Percentiles rank a stretch among this genome's conserved stretches.
Evolutionary conservation across 2,329 filamentous ascomycete genomes (phyloP).

Genomic region (Orbilia ellipsospora): DNA sequence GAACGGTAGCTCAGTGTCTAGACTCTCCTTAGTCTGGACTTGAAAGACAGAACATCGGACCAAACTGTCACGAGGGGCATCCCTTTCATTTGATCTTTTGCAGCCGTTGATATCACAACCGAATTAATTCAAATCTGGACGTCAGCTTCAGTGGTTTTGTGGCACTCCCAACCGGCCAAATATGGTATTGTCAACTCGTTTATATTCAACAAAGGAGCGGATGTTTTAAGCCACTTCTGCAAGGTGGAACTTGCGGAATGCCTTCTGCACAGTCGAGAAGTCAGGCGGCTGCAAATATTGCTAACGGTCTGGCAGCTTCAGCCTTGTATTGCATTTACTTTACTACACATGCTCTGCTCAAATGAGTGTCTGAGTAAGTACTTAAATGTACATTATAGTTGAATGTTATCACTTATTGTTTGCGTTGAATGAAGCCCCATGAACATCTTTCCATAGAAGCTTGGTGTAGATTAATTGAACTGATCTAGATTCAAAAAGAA

Average conservation of each 20-base stretch:
- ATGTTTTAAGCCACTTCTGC: slow-evolving; percentile 17
- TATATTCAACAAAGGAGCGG: slow-evolving; percentile 7
- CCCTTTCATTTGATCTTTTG: slow-evolving; percentile 44
- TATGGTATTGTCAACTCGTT: slow-evolving; percentile 8
- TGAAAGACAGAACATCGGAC: neutral
- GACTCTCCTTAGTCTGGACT: slow-evolving; percentile 18
- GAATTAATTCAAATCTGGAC: slow-evolving; percentile 19
- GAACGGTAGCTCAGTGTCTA: slow-evolving; percentile 28
- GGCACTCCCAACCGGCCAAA: slow-evolving; percentile 23
- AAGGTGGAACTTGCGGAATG: neutral
- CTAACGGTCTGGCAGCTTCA: slow-evolving; percentile 44
- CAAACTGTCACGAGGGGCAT: slow-evolving; percentile 42
- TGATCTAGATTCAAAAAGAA: slow-evolving; percentile 29
- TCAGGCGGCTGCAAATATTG: slow-evolving; percentile 17
- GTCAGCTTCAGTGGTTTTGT: slow-evolving; percentile 23
- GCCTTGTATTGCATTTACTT: slow-evolving; percentile 27
- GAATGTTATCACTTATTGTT: slow-evolving; percentile 7
- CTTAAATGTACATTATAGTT: too few relatives aligned
- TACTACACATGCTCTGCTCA: neutral
- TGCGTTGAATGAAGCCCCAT: slow-evolving; percentile 9
- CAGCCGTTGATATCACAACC: slow-evolving; percentile 46
- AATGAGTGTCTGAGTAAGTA: too few relatives aligned
- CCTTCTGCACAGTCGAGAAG: slow-evolving; percentile 1
- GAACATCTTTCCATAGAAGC: slow-evolving; percentile 1
- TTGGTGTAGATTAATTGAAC: neutral